Evolutionary conservation across 495 filamentous ascomycete genomes (phyloP).

Genomic region (Penicillium samsonianum): DNA sequence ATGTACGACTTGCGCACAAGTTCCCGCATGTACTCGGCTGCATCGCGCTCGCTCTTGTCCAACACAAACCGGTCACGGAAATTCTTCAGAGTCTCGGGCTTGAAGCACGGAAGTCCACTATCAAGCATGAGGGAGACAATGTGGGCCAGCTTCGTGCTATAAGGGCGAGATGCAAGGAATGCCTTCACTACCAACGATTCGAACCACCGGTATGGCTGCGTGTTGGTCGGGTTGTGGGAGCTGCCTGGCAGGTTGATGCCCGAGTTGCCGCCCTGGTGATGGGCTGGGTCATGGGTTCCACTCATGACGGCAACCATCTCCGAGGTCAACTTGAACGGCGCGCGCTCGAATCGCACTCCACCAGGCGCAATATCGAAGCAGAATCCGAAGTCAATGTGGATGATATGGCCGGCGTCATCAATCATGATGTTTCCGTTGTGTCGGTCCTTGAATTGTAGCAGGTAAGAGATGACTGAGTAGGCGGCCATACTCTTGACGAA

Average conservation of each 20-base stretch:
- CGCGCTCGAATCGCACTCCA: slow-evolving; percentile 93
- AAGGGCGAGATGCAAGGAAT: slow-evolving; percentile 86
- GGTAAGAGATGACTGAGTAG: slow-evolving; percentile 97
- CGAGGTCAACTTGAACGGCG: slow-evolving; percentile 94
- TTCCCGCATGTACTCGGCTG: slow-evolving; percentile 89
- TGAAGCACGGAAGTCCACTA: slow-evolving; percentile 96
- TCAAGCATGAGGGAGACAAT: slow-evolving; percentile 95
- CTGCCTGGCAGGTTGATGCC: slow-evolving; percentile 38
- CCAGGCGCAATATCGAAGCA: slow-evolving; percentile 99
- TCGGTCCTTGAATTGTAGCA: slow-evolving; percentile 97
- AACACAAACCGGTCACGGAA: slow-evolving; percentile 92
- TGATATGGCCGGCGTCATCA: slow-evolving; percentile 92
- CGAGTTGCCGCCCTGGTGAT: slow-evolving; percentile 29
- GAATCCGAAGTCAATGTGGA: slow-evolving; percentile 99
- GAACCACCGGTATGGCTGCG: slow-evolving; percentile 92
- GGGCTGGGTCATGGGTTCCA: slow-evolving; percentile 56
- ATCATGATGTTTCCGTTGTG: slow-evolving; percentile 99
- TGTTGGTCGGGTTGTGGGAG: slow-evolving; percentile 56
- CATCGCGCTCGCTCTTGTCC: slow-evolving; percentile 91
- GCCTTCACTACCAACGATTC: slow-evolving; percentile 95
- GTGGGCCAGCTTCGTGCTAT: slow-evolving; percentile 81
- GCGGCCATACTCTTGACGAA: slow-evolving; percentile 99
- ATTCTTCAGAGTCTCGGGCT: slow-evolving; percentile 88
- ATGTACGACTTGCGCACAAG: slow-evolving; percentile 84
- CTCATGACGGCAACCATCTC: slow-evolving; percentile 99